Evolutionary conservation across 192 early-diverging fungal species (phyloP), one percentile per base, ranked within the genome.

Genomic region (Gigaspora rosea): DNA sequence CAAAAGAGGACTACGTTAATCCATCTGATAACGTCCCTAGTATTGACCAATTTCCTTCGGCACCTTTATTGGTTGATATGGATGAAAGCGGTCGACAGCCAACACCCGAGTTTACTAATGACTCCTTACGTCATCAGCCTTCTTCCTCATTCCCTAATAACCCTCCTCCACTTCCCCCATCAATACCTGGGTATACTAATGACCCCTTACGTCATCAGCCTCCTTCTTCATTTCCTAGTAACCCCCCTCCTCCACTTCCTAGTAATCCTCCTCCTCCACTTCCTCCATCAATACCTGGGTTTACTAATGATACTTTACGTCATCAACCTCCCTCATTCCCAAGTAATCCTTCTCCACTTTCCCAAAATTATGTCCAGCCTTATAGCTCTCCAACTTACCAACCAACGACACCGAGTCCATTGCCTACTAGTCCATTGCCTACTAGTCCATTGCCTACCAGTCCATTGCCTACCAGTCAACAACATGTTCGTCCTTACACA

Each of bases 21-120:
- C 13, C 36, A 8, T 49, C 50, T 27, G 32, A 56, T 80, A 10
- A 47, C 57, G 13, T 81, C 78, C 65, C 80, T 78, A 13, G 78
- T 62, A 3, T 79, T 80, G 65, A 71, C 77, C 48, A 80, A 79
- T 66, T 84, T 80, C 18, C 83, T 74, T 61, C 77, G 64, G 47
- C 79, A 72, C 57, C 32, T 18, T 66, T 50, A 22, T 50, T 27
- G 33, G 22, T 1, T 64, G 8, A 0, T 9, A 63, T 63, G 20
- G 61, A 18, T 8, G 18, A 63, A 63, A 63, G 22, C 22, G 22
- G 12, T 63, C 61, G 11, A 63, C 68, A 70, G 52, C 68, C 49
- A 27, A 8, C 33, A 41, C 32, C 33, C 15, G n/a, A 7, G 12
- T 63, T 22, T 63, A 63, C 36, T 27, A 22, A 16, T 7, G 46